Evolutionary conservation across 2,329 filamentous ascomycete species (phyloP).

Genomic region (Madurella mycetomatis): DNA sequence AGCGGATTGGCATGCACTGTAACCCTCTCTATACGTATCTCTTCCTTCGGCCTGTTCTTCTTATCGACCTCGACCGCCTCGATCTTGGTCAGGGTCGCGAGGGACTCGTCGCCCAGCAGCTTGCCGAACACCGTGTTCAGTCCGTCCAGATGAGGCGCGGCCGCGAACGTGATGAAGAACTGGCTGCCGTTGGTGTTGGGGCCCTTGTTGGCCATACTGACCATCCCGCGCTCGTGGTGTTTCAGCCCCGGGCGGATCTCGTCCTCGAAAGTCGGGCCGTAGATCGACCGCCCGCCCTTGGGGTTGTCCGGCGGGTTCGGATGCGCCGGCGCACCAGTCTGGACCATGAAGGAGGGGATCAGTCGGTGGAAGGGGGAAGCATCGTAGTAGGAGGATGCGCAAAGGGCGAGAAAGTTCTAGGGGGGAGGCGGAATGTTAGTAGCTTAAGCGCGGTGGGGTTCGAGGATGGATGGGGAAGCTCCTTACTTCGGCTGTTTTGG

Average conservation of each 20-base stretch:
- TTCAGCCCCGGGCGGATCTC: constrained; percentile 69
- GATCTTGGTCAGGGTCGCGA: constrained; percentile 64
- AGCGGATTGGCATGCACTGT: constrained; percentile 78
- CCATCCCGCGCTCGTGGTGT: constrained; percentile 64
- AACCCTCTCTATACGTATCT: constrained; percentile 63
- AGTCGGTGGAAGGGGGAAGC: constrained; percentile 72
- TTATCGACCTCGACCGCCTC: constrained; percentile 71
- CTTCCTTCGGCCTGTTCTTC: constrained; percentile 59
- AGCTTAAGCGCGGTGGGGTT: constrained; percentile 9
- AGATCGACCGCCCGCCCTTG: constrained; percentile 70
- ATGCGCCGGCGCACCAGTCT: constrained; percentile 63
- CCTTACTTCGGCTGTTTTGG: constrained; percentile 78
- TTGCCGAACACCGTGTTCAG: constrained; percentile 82
- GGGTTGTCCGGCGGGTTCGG: constrained; percentile 52
- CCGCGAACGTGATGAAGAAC: constrained; percentile 76
- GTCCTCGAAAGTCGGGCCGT: constrained; percentile 69
- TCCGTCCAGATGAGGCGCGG: constrained; percentile 75
- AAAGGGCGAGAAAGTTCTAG: constrained; percentile 83
- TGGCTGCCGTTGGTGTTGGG: constrained; percentile 71
- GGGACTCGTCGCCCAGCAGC: constrained; percentile 60
- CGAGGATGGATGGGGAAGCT: not conserved
- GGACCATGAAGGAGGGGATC: constrained; percentile 76
- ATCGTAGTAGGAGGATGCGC: constrained; percentile 74
- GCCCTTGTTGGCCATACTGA: constrained; percentile 77
- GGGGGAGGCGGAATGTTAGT: not conserved